Evolutionary conservation across 1,284 basidiomycete genomes (phyloP).

Genomic region (Malassezia slooffiae): DNA sequence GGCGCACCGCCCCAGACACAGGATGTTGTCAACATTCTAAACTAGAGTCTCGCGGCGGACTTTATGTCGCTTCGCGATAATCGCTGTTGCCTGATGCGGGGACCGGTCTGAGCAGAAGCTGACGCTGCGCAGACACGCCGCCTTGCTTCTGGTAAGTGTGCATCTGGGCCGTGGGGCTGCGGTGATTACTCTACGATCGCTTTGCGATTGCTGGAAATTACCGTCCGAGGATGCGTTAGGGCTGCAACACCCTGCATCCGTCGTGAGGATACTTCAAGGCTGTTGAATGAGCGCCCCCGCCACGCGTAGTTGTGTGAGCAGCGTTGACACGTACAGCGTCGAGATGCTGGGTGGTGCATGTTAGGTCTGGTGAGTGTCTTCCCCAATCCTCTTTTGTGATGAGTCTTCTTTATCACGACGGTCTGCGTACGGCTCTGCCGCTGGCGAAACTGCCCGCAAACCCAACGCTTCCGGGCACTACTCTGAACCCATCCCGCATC

Average conservation of each 20-base stretch:
- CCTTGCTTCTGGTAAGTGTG: background rate
- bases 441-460: conserved; percentile 42
- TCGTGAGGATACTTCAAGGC: conserved; percentile 33
- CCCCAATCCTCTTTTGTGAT: conserved; percentile 14
- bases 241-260: conserved; percentile 9
- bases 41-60: conserved; percentile 40
- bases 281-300: conserved; percentile 34
- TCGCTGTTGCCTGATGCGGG: conserved; percentile 14
- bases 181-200: conserved; percentile 20
- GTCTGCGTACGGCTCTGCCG: conserved; percentile 30
- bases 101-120: background rate
- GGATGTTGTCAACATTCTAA: conserved; percentile 21
- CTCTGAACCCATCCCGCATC: conserved; percentile 1
- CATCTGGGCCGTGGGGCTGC: background rate
- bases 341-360: too few species aligned
- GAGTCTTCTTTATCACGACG: conserved; percentile 36
- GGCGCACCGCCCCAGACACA: background rate
- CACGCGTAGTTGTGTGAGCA: background rate
- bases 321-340: too few species aligned
- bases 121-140: background rate
- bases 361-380: conserved; percentile 1
- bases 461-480: conserved; percentile 31
- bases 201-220: conserved; percentile 39
- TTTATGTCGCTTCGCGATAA: conserved; percentile 38
- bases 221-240: conserved; percentile 31